Percentiles rank a stretch among this genome's conserved stretches.
phyloP scores from a whole-genome alignment of 2,329 filamentous ascomycete genomes.

The Claviceps pazoutovae region DNA sequence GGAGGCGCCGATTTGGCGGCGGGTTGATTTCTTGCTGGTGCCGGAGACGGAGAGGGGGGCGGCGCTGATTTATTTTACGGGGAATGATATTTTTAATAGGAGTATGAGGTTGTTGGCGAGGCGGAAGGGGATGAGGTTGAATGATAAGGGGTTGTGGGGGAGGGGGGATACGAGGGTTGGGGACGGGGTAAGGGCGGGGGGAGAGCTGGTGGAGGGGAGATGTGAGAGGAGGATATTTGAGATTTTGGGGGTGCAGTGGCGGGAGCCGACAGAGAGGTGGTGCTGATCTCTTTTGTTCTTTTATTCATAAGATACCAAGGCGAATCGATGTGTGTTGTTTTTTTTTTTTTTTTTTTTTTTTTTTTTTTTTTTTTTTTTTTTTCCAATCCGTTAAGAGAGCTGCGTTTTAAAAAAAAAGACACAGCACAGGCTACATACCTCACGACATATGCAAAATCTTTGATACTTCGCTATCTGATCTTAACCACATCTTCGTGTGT shows the following conservation, averaged over 20 bases:
- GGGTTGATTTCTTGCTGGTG: constrained; percentile 75
- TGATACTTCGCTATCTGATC: no score
- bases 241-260: constrained; percentile 70
- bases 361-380: no score
- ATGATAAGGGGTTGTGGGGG: constrained; percentile 67
- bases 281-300: constrained; percentile 32
- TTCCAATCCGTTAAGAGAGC: no score
- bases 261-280: constrained; percentile 61
- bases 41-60: constrained; percentile 68
- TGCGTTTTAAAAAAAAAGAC: no score
- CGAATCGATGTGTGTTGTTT: no score
- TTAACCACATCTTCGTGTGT: no score
- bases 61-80: constrained; percentile 87
- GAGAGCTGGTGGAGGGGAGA: constrained; percentile 56
- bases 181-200: constrained; percentile 36
- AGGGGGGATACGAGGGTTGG: constrained; percentile 64
- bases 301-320: not conserved
- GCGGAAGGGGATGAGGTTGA: constrained; percentile 71
- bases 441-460: no score
- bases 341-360: no score
- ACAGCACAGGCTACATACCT: no score
- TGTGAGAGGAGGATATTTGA: constrained; percentile 73
- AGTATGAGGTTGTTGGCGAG: constrained; percentile 68
- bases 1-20: constrained; percentile 49
- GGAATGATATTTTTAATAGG: constrained; percentile 88